Conservation (phyloP, 805 yeast species). For the Hanseniaspora pseudoguilliermondii region DNA sequence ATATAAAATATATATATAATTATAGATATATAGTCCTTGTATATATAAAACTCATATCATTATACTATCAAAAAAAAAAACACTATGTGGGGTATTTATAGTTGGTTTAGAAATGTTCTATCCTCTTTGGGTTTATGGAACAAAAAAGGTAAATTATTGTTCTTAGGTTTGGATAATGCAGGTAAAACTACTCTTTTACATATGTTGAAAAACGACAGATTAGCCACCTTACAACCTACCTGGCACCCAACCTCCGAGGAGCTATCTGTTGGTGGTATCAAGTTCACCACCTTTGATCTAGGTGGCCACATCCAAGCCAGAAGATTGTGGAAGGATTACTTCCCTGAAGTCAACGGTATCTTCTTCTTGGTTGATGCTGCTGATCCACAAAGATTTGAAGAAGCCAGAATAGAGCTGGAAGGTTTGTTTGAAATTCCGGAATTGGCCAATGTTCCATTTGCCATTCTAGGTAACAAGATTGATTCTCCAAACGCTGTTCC, state of each 20-base stretch:
- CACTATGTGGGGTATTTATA: slow-evolving; percentile 13
- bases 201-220: slow-evolving; percentile 85
- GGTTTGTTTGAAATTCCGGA: slow-evolving; percentile 88
- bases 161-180: slow-evolving; percentile 94
- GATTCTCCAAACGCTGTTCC: slow-evolving; percentile 89
- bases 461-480: slow-evolving; percentile 90
- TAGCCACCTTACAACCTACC: slow-evolving; percentile 95
- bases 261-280: slow-evolving; percentile 86
- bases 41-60: slow-evolving; percentile 21
- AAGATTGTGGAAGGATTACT: slow-evolving; percentile 97
- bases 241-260: slow-evolving; percentile 98
- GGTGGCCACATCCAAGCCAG: slow-evolving; percentile 99
- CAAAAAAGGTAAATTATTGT: slow-evolving; percentile 90
- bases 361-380: slow-evolving; percentile 95
- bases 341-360: slow-evolving; percentile 98
- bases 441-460: slow-evolving; percentile 76
- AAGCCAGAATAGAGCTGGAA: slow-evolving; percentile 88
- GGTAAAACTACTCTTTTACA: slow-evolving; percentile 87
- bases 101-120: slow-evolving; percentile 48
- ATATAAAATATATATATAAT: neutral
- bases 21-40: slow-evolving; percentile 18
- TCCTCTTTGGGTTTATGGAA: slow-evolving; percentile 76
- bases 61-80: neutral
- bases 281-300: slow-evolving; percentile 93
- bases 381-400: slow-evolving; percentile 88